A percentile compares a stretch with the other conserved stretches of the same genome.
Evolutionary conservation across 495 filamentous ascomycete species (phyloP).

Genomic region (Rhypophila decipiens): DNA sequence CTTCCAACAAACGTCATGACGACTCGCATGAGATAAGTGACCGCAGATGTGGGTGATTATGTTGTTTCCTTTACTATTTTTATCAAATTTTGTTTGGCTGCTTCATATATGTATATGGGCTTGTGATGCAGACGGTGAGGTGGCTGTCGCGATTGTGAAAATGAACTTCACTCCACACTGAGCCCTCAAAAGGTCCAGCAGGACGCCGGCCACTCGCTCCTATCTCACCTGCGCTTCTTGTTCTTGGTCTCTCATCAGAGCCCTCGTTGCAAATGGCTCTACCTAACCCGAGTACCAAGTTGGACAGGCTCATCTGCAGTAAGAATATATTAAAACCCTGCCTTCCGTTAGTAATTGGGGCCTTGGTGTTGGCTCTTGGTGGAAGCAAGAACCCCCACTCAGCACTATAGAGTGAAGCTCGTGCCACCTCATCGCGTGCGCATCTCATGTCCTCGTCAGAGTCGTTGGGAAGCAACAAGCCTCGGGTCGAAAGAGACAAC

Average conservation of each 20-base stretch:
- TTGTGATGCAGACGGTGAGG: neutral
- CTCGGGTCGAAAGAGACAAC: too few species aligned
- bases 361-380: neutral
- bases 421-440: slow-evolving; percentile 12
- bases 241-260: neutral
- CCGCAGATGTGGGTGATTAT: neutral
- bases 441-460: slow-evolving; percentile 1
- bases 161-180: slow-evolving; percentile 18
- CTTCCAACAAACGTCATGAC: too few species aligned
- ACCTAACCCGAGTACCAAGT: slow-evolving; percentile 22
- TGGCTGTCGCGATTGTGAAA: slow-evolving; percentile 1
- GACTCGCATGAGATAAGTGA: too few species aligned
- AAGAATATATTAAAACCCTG: slow-evolving; percentile 16
- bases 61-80: neutral
- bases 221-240: too few species aligned
- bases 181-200: slow-evolving; percentile 1
- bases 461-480: too few species aligned
- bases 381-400: slow-evolving; percentile 11
- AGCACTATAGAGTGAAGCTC: neutral
- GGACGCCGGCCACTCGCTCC: too few species aligned
- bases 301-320: neutral
- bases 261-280: slow-evolving; percentile 2
- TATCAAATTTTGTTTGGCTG: neutral
- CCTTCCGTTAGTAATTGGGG: slow-evolving; percentile 8
- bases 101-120: neutral